Percentiles rank a stretch among this genome's conserved stretches.
phyloP scores from a whole-genome alignment of 495 filamentous ascomycete genomes.

The Penicillium dipodomyicola region DNA sequence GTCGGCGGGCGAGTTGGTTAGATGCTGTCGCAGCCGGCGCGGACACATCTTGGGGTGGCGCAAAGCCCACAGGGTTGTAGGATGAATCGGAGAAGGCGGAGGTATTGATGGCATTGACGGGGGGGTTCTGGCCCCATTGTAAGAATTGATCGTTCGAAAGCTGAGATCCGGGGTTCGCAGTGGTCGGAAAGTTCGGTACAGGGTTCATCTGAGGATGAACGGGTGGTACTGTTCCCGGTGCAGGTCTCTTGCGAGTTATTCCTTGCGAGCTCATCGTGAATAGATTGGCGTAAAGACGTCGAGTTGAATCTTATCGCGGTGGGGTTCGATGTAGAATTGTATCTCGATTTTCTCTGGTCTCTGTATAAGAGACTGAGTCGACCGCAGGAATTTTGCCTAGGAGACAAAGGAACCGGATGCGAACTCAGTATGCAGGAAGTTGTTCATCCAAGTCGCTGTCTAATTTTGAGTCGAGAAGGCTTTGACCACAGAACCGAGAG shows the following conservation, averaged over 20 bases:
- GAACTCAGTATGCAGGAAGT: conserved; percentile 1
- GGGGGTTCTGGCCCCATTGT: conserved; percentile 50
- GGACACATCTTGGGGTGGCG: conserved; percentile 42
- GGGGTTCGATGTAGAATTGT: conserved; percentile 3
- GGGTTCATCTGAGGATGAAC: conserved; percentile 46
- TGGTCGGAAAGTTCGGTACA: conserved; percentile 33
- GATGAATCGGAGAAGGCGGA: conserved; percentile 34
- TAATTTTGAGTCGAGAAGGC: conserved; percentile 19
- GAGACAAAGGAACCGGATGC: conserved; percentile 5
- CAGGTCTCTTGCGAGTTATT: conserved; percentile 65
- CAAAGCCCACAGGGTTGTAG: conserved; percentile 41
- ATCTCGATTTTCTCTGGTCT: not conserved
- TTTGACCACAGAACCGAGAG: conserved; percentile 13
- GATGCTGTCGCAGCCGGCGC: conserved; percentile 49
- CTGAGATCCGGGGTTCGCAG: conserved; percentile 33
- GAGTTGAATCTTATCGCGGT: conserved; percentile 13
- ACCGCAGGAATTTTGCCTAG: not conserved
- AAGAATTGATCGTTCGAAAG: conserved; percentile 55
- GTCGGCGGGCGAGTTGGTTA: conserved; percentile 64
- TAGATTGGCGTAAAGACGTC: conserved; percentile 7
- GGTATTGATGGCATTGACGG: conserved; percentile 35
- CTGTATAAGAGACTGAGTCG: not conserved
- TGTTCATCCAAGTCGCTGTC: conserved; percentile 12
- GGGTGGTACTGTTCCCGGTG: conserved; percentile 64
- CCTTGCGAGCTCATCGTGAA: conserved; percentile 44